Conservation (phyloP, 2,329 filamentous ascomycete genomes). For the Fusarium sarcochroum region DNA sequence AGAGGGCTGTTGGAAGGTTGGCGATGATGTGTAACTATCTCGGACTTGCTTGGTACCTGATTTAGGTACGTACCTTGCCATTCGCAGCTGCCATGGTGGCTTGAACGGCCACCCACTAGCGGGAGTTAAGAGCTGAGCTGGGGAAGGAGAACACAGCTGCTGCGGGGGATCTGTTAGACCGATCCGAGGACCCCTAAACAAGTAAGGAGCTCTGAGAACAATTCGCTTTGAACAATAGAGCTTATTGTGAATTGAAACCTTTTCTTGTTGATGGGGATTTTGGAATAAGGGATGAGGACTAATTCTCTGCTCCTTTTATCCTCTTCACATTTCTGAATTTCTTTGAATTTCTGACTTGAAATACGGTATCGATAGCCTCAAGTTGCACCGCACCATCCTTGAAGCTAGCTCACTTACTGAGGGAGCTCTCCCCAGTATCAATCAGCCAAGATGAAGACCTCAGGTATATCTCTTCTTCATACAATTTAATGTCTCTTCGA, state of each 20-base stretch:
- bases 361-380: background rate
- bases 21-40: slow-evolving; percentile 43
- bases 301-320: background rate
- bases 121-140: slow-evolving; percentile 6
- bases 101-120: background rate
- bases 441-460: slow-evolving; percentile 42
- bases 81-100: slow-evolving; percentile 32
- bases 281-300: background rate
- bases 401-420: slow-evolving; percentile 11
- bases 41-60: background rate
- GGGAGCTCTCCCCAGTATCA: slow-evolving; percentile 11
- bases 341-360: background rate
- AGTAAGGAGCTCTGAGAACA: slow-evolving; percentile 11
- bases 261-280: background rate
- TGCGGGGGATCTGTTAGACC: slow-evolving; percentile 53
- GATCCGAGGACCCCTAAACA: slow-evolving; percentile 47
- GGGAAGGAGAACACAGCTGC: slow-evolving; percentile 5
- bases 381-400: background rate
- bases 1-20: slow-evolving; percentile 20
- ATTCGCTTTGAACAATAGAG: slow-evolving; percentile 7
- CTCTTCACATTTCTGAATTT: background rate
- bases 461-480: slow-evolving; percentile 26
- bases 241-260: background rate
- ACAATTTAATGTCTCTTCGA: background rate
- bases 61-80: slow-evolving; percentile 26